Evolutionary conservation across 306 rosid species (phyloP).

Genomic region (Trifolium fragiferum): DNA sequence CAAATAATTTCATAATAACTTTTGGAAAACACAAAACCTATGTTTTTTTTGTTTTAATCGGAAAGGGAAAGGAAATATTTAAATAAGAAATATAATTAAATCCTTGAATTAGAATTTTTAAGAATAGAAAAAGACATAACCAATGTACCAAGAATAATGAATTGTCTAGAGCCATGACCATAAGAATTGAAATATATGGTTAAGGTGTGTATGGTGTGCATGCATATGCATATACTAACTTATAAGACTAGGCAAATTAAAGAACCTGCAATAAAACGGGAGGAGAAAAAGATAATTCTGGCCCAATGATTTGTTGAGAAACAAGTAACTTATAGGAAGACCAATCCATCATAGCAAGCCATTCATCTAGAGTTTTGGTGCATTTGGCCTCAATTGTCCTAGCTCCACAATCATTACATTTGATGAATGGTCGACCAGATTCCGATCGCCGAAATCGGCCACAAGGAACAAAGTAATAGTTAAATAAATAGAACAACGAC

Average conservation of each 20-base stretch:
- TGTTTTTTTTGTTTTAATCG: too few relatives aligned
- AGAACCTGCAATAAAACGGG: conserved; percentile 66
- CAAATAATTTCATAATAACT: too few relatives aligned
- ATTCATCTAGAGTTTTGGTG: conserved; percentile 60
- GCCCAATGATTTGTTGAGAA: conserved; percentile 75
- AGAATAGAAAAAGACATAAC: too few relatives aligned
- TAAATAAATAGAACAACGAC: conserved; percentile 45
- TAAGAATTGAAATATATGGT: background rate
- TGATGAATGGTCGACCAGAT: conserved; percentile 66
- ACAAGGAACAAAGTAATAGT: conserved; percentile 46
- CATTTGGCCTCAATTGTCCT: conserved; percentile 74
- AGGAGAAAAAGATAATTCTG: conserved; percentile 82
- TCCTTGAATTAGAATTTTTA: too few relatives aligned
- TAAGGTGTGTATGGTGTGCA: background rate
- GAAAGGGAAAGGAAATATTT: too few relatives aligned
- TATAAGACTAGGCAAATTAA: background rate
- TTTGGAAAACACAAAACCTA: too few relatives aligned
- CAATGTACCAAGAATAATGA: too few relatives aligned
- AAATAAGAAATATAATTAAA: too few relatives aligned
- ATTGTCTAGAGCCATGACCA: too few relatives aligned
- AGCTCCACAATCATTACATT: conserved; percentile 86
- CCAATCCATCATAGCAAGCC: conserved; percentile 57
- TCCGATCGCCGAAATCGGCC: conserved; percentile 75
- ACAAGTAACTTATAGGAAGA: conserved; percentile 51
- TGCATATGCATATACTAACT: background rate